Evolutionary conservation across 2,329 filamentous ascomycete species (phyloP), one percentile per base, ranked within the genome.

Genomic region (Diaporthe capsici): DNA sequence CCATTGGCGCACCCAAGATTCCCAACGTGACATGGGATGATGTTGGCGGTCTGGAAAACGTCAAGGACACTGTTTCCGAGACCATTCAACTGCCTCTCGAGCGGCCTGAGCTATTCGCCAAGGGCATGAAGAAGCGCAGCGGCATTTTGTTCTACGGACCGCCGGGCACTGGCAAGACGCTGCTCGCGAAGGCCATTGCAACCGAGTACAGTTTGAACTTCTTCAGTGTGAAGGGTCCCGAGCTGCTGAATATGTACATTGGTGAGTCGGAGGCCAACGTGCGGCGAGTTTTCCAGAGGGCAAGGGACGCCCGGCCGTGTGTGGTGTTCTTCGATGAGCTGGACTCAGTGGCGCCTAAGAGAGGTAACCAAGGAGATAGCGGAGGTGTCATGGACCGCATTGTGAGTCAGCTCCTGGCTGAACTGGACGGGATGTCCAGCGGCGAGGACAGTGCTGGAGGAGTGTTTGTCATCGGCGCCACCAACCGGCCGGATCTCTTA

Each of bases 341-440:
- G 79, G 95, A 98, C 84, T 97, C 94, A 0, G 96, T 98, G 2
- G 96, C 97, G 6, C 97, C 97, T 0, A 98, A 98, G 87, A 91
- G 97, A 84, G 97, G 97, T 51, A 98, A 98, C 81, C 96, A 98
- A 84, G 97, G 97, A 67, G 97, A 98, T 81, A 98, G 95, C 78
- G 96, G 97, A 75, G 97, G 97, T 82, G 97, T 98, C 74, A 98
- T 98, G 96, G 97, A 98, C 83, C 92, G 97, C 73, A 98, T 98
- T 79, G 96, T 99, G 71, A 97, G 94, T 76, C 97, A 98, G 86
- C 87, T 99, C 60, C 90, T 99, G 15, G 97, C 97, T 0, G 97
- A 99, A 85, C 88, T 99, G 31, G 97, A 99, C 82, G 97, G 97
- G 71, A 99, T 99, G 97, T 98, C 96, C 71, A 94, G 96, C 79